Evolutionary conservation across 805 yeast genomes (phyloP), one percentile per base, ranked within the genome.

Genomic region (Vanderwaltozyma polyspora): DNA sequence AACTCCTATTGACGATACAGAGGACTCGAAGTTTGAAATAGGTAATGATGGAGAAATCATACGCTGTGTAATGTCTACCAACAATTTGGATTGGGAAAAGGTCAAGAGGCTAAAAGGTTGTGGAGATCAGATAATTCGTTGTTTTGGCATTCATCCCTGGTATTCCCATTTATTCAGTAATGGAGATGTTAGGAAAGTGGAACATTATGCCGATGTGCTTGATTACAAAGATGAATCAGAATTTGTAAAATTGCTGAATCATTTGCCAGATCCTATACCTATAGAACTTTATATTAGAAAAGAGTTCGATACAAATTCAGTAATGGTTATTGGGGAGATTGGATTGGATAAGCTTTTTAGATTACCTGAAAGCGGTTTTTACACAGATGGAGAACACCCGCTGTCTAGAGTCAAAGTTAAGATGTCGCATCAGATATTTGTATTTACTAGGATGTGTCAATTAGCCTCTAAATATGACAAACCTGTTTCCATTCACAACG

Each of bases 91-190:
- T 33, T 49, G 48, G 49, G 18, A 39, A 17, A 30, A 42, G 17
- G 36, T 55, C 16, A 42, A 44, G 3, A 12, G 31, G 3, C 40
- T 68, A 1, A 18, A 14, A 4, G 17, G 18, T 1, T 9, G 18
- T 5, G 10, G 13, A 4, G 15, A 51, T 60, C 12, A 17, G 11
- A 8, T 34, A 17, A 7, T 71, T 79, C 0, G 18, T 6, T 69
- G 71, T 26, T 70, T 72, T 48, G 94, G 97, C 0, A 62, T 85
- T 1, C 98, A 89, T 56, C 98, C 98, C 0, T 89, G 97, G 97
- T 87, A 72, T 48, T 59, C 76, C 3, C 94, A 87, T 52, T 42
- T 78, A 14, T 79, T 74, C 41, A 60, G 70, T 2, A 52, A 45
- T 1, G 21, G 29, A 7, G 33, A 22, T 9, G 39, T 44, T 0